Evolutionary conservation across 2,329 filamentous ascomycete species (phyloP).

Genomic region (Verticillium alfalfae): DNA sequence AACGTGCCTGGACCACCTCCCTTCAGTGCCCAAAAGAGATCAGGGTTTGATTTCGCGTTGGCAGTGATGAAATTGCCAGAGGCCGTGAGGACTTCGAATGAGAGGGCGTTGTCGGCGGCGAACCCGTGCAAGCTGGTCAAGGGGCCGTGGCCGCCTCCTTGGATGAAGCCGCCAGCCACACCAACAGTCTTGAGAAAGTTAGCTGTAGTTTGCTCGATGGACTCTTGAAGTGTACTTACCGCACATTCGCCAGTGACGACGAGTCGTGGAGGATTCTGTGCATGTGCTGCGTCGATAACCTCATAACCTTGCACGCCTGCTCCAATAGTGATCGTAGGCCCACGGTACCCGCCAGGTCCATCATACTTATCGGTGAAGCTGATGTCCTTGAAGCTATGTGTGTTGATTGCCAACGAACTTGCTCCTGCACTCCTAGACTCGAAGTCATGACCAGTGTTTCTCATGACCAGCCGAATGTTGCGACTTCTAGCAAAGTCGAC

Average conservation of each 20-base stretch:
- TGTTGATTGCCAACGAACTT: slow-evolving; percentile 52
- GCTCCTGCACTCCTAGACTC: slow-evolving; percentile 56
- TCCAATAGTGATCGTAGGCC: slow-evolving; percentile 45
- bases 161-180: slow-evolving; percentile 52
- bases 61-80: slow-evolving; percentile 37
- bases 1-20: slow-evolving; percentile 49
- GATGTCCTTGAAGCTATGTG: slow-evolving; percentile 45
- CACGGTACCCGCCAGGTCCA: slow-evolving; percentile 34
- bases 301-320: slow-evolving; percentile 46
- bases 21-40: slow-evolving; percentile 53
- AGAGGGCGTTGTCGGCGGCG: slow-evolving; percentile 41
- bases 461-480: slow-evolving; percentile 47
- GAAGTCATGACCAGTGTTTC: slow-evolving; percentile 53
- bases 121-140: slow-evolving; percentile 36
- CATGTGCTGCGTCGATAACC: slow-evolving; percentile 32
- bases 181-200: slow-evolving; percentile 39
- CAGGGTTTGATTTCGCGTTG: slow-evolving; percentile 35
- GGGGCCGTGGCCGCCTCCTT: slow-evolving; percentile 52
- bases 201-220: not conserved
- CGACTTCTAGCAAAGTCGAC: slow-evolving; percentile 22
- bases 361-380: slow-evolving; percentile 29
- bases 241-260: slow-evolving; percentile 50
- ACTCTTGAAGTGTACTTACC: not conserved
- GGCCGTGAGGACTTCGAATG: slow-evolving; percentile 40
- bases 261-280: slow-evolving; percentile 34